These are phyloP conservation scores for Sequoiadendron giganteum DNA, from an alignment of 75 land plant genomes.

Conservation along the genomic window DNA sequence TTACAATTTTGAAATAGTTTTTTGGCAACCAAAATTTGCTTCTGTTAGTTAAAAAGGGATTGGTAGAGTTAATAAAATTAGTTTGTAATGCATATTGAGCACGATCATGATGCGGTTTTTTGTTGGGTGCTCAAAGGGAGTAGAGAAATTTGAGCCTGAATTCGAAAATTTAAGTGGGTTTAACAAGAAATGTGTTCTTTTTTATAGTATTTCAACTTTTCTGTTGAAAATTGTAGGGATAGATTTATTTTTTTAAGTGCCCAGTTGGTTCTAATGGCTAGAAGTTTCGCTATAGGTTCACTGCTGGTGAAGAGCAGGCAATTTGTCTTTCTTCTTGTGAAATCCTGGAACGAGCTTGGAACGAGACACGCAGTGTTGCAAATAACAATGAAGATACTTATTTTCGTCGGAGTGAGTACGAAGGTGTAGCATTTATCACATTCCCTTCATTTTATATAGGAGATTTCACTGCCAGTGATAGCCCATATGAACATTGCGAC, in stretches of 20 bases:
- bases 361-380: not conserved
- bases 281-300: not conserved
- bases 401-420: not conserved
- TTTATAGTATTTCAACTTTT: not conserved
- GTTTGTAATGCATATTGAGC: too few relatives aligned
- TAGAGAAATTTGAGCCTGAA: too few relatives aligned
- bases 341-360: not conserved
- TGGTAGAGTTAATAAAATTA: too few relatives aligned
- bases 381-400: not conserved
- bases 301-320: not conserved
- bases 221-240: too few relatives aligned
- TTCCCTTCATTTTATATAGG: not conserved
- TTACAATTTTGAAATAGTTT: too few relatives aligned
- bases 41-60: too few relatives aligned
- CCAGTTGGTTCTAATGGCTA: not conserved
- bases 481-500: not conserved
- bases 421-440: not conserved
- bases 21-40: too few relatives aligned
- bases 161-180: too few relatives aligned
- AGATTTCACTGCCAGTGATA: not conserved
- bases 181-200: not conserved
- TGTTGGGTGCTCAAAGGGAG: too few relatives aligned
- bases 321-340: not conserved
- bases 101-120: too few relatives aligned
- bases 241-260: too few relatives aligned